Base-by-base conservation (phyloP, 441 rosid genomes). In the Hura crepitans region DNA sequence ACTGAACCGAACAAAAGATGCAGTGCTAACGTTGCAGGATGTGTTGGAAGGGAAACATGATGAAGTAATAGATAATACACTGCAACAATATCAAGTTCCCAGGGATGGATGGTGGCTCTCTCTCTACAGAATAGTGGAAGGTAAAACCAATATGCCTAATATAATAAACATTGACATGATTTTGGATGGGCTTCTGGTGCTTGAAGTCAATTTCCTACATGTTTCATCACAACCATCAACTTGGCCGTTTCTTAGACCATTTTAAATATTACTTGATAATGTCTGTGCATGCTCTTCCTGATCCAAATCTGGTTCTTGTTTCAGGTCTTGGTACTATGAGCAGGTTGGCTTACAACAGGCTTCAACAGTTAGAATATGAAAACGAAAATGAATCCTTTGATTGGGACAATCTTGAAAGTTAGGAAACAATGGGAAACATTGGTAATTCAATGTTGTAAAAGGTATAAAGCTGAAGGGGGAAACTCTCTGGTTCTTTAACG, bases 51-150 rank as follows among this genome's bases (percentile, higher is more conserved):
- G 99, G 62, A 95, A 90, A 80, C 98, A 88, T 39, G 78, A 87
- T 46, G 82, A 80, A 75, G 85, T 65, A 68, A 92, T 95, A 10
- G 85, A 87, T 12, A 86, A 81, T 63, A 78, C 95, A 1, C 80
- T 95, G 64, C 72, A 78, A 49, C 85, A 82, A 63, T 61, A 60
- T 63, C 79, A 87, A 65, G 80, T 87, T 74, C 72, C 97, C 8
- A 78, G 75, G 54, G 95, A 89, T 42, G 80, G 93, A 76, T 92
- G 98, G 98, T 88, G 97, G 97, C 86, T 97, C 9, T 76, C 99
- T 53, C 90, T 95, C 55, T 87, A 88, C 89, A 85, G 75, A 78
- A 83, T 92, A 84, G 77, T 95, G 45, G 93, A 95, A 92, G 99
- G 99, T 92, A 84, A 53, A n/a, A 31, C 46, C 18, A 33, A 17